Evolutionary conservation across 2,329 filamentous ascomycete species (phyloP).

Genomic region (Alternaria rosae): DNA sequence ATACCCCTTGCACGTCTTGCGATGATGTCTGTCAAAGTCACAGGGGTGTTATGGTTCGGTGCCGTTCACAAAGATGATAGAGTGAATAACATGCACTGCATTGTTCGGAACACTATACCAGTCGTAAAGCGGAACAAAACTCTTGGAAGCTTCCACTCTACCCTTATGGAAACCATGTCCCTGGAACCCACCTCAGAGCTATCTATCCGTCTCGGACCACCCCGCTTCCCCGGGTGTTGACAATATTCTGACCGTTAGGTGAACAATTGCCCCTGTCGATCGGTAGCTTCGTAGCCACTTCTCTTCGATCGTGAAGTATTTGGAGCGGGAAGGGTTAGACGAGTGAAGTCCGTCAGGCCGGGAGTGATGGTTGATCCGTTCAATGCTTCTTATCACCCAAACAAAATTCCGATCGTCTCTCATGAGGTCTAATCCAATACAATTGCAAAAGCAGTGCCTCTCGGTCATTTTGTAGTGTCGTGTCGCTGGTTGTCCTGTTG

Average conservation of each 20-base stretch:
- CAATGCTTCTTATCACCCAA: neutral
- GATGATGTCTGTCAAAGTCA: constrained; percentile 26
- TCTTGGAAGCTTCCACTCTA: constrained; percentile 10
- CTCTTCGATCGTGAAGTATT: neutral
- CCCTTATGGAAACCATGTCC: neutral
- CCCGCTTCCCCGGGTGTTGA: neutral
- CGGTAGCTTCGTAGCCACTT: neutral
- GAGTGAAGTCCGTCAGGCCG: neutral
- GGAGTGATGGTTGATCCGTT: neutral
- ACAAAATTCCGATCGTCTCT: neutral
- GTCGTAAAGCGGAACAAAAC: constrained; percentile 27
- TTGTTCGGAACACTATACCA: constrained; percentile 32
- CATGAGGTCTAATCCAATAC: neutral
- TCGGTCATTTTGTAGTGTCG: neutral
- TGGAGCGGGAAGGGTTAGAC: neutral
- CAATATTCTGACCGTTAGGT: neutral
- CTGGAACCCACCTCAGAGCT: neutral
- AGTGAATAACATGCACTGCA: constrained; percentile 30
- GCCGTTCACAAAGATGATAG: constrained; percentile 27
- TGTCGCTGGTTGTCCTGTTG: neutral
- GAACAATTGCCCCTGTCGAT: neutral
- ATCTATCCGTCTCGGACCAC: neutral
- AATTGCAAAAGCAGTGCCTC: neutral
- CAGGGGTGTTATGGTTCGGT: constrained; percentile 33
- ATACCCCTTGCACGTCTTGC: constrained; percentile 40